These are phyloP conservation scores for Actinidia chinensis DNA, from an alignment of 179 eudicot species.

Conservation along the genomic window DNA sequence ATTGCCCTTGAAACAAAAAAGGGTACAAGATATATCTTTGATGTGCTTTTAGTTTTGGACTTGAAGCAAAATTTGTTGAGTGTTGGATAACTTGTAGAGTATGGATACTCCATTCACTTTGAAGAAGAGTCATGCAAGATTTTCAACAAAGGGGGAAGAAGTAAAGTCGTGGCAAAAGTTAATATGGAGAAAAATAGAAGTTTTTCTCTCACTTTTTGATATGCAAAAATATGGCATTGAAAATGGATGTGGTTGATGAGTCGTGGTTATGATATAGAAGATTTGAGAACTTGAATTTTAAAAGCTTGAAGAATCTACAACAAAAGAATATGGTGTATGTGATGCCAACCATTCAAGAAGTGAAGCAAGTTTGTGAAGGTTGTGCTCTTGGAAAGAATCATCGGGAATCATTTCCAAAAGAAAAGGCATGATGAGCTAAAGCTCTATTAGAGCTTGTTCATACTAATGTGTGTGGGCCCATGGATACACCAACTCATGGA, in stretches of 20 bases:
- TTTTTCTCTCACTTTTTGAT: not conserved
- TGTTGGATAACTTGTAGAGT: not conserved
- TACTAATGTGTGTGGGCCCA: conserved; percentile 14
- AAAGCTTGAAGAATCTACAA: not conserved
- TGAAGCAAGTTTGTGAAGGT: not conserved
- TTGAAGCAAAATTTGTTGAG: conserved; percentile 17
- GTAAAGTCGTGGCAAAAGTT: not conserved
- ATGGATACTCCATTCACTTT: not conserved
- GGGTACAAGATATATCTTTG: conserved; percentile 6
- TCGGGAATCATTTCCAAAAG: not conserved
- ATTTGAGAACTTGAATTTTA: not conserved
- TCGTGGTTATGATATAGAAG: conserved; percentile 17
- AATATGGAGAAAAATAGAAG: not conserved
- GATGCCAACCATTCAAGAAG: not conserved
- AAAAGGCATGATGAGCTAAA: conserved; percentile 3
- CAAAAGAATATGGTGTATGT: not conserved
- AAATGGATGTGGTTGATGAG: not conserved
- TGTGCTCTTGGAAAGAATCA: conserved; percentile 9
- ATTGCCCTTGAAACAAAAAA: conserved; percentile 16
- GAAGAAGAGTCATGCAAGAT: not conserved
- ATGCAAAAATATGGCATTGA: not conserved
- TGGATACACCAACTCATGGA: not conserved
- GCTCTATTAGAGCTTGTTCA: not conserved
- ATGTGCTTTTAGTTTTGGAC: conserved; percentile 19
- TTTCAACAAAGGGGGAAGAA: not conserved